phyloP scores from a whole-genome alignment of 352 stramenopile genomes.

The Pythium aphanidermatum region DNA sequence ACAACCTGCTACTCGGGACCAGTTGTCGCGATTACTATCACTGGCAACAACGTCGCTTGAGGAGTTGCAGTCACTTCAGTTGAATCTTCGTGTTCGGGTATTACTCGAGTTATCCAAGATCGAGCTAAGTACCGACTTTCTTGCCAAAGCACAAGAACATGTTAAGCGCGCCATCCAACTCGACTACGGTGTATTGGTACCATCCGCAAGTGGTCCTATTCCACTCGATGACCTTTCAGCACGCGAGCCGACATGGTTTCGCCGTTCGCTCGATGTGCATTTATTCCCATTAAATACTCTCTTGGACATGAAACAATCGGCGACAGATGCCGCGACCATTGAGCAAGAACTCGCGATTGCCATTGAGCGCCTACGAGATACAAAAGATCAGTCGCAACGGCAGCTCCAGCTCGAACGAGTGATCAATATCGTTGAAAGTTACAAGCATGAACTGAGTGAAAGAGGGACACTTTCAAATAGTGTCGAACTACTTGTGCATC shows the following conservation, averaged over 20 bases:
- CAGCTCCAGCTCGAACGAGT: conserved; percentile 17
- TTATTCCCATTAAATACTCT: conserved; percentile 56
- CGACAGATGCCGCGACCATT: conserved; percentile 29
- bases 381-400: conserved; percentile 37
- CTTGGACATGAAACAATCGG: conserved; percentile 55
- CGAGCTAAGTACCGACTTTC: conserved; percentile 80
- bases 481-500: conserved; percentile 30
- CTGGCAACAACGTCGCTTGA: conserved; percentile 57
- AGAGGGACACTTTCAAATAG: background rate
- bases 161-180: conserved; percentile 50
- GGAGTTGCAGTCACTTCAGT: conserved; percentile 74
- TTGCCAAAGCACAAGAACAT: conserved; percentile 70
- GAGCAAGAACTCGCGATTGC: conserved; percentile 46
- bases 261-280: conserved; percentile 56
- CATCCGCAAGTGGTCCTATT: conserved; percentile 11
- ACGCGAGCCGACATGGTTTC: conserved; percentile 28
- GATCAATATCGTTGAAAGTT: conserved; percentile 2
- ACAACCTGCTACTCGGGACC: conserved; percentile 52
- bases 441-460: background rate
- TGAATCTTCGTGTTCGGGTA: conserved; percentile 70
- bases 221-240: conserved; percentile 21
- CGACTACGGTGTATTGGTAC: conserved; percentile 42
- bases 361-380: conserved; percentile 72
- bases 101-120: conserved; percentile 82
- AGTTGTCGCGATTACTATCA: conserved; percentile 68